phyloP scores from a whole-genome alignment of 371 early-diverging fungal genomes.

The Mucor indicus region DNA sequence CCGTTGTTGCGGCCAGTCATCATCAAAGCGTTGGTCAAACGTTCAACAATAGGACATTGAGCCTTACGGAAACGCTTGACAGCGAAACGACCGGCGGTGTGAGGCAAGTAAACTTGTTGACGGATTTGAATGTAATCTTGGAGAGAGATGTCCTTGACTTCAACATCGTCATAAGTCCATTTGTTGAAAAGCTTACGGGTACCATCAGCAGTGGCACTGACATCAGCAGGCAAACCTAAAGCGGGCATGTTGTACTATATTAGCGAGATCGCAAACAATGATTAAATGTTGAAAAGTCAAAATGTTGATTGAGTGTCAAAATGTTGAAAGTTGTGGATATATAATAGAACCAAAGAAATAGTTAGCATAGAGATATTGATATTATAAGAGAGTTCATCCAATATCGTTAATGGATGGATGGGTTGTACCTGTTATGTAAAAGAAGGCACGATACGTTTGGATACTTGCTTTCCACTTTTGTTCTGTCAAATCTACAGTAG shows the following conservation, averaged over 20 bases:
- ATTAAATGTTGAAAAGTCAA: too few relatives aligned
- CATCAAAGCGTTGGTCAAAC: constrained; percentile 98
- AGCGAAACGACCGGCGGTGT: constrained; percentile 96
- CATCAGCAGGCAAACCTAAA: constrained; percentile 26
- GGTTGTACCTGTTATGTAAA: too few relatives aligned
- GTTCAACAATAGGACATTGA: constrained; percentile 97
- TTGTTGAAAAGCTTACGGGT: constrained; percentile 80
- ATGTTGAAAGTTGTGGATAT: too few relatives aligned
- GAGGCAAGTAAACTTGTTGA: constrained; percentile 91
- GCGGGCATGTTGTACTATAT: constrained; percentile 18
- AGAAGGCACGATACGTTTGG: too few relatives aligned
- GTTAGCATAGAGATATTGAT: too few relatives aligned
- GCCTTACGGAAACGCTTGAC: constrained; percentile 95
- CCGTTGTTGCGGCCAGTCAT: constrained; percentile 99
- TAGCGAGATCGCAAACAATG: too few relatives aligned
- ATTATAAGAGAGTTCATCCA: too few relatives aligned
- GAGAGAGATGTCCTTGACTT: constrained; percentile 88
- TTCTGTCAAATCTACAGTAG: too few relatives aligned
- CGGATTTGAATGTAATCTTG: constrained; percentile 90
- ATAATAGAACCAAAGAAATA: too few relatives aligned
- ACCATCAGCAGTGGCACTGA: constrained; percentile 41
- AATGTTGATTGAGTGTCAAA: too few relatives aligned
- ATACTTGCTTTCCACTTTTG: too few relatives aligned
- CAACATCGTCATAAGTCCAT: constrained; percentile 90
- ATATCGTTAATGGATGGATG: too few relatives aligned